phyloP scores from a whole-genome alignment of 177 flowering plant genomes.

The Vitis hybrid region DNA sequence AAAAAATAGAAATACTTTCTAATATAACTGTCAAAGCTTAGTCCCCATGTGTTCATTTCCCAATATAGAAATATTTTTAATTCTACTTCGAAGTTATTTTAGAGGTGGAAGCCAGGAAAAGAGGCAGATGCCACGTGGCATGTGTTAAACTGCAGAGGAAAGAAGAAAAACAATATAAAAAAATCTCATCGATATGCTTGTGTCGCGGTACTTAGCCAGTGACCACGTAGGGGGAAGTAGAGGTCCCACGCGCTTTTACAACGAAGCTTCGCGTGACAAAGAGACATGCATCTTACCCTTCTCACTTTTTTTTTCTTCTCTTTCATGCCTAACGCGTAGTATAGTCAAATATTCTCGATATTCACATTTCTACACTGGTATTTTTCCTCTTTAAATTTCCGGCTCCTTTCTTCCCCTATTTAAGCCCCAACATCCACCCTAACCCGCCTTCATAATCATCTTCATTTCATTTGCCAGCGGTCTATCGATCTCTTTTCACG shows the following conservation, averaged over 20 bases:
- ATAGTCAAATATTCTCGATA: not conserved
- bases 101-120: too few species aligned
- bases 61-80: too few species aligned
- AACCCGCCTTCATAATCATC: not conserved
- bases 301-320: not conserved
- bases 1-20: too few species aligned
- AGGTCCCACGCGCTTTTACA: conserved; percentile 20
- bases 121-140: too few species aligned
- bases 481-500: not conserved
- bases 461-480: not conserved
- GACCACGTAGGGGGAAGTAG: too few species aligned
- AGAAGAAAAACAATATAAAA: too few species aligned
- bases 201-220: too few species aligned
- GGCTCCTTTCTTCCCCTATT: conserved; percentile 6
- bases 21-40: too few species aligned
- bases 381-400: not conserved
- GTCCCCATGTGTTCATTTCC: too few species aligned
- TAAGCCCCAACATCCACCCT: not conserved
- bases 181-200: too few species aligned
- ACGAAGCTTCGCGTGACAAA: conserved; percentile 1
- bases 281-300: not conserved
- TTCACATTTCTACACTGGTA: not conserved
- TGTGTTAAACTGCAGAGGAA: too few species aligned
- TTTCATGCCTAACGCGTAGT: conserved; percentile 6
- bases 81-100: too few species aligned